phyloP scores from a whole-genome alignment of 2,329 filamentous ascomycete species.

The Intubia oerlemansii region DNA sequence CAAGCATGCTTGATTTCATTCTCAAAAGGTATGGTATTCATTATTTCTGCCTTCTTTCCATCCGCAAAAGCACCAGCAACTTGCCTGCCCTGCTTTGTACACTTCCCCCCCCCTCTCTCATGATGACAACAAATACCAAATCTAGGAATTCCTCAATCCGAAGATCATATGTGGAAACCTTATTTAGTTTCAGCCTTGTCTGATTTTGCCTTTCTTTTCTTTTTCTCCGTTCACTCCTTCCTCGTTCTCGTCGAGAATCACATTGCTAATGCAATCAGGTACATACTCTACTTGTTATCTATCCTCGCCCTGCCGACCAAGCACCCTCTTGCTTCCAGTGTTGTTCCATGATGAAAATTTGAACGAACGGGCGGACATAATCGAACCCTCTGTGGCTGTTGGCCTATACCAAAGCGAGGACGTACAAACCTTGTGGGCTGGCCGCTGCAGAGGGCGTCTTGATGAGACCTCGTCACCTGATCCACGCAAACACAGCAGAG shows the following conservation, averaged over 20 bases:
- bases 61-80: too few species aligned
- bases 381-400: conserved; percentile 26
- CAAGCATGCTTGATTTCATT: too few species aligned
- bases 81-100: too few species aligned
- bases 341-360: conserved; percentile 38
- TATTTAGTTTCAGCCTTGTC: conserved; percentile 44
- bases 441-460: conserved; percentile 28
- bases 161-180: conserved; percentile 40
- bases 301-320: too few species aligned
- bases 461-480: conserved; percentile 49
- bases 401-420: conserved; percentile 28
- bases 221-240: not conserved
- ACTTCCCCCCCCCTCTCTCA: too few species aligned
- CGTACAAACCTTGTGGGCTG: conserved; percentile 40
- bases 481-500: conserved; percentile 6
- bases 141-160: conserved; percentile 48
- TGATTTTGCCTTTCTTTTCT: conserved; percentile 20
- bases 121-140: conserved; percentile 39
- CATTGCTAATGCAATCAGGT: conserved; percentile 9
- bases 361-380: conserved; percentile 51
- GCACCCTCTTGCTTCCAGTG: too few species aligned
- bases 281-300: too few species aligned
- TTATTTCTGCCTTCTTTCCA: too few species aligned
- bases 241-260: conserved; percentile 2
- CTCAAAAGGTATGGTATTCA: conserved; percentile 31